Evolutionary conservation across 73 alveolate genomes (phyloP).

Genomic region (Paramecium sonneborni): DNA sequence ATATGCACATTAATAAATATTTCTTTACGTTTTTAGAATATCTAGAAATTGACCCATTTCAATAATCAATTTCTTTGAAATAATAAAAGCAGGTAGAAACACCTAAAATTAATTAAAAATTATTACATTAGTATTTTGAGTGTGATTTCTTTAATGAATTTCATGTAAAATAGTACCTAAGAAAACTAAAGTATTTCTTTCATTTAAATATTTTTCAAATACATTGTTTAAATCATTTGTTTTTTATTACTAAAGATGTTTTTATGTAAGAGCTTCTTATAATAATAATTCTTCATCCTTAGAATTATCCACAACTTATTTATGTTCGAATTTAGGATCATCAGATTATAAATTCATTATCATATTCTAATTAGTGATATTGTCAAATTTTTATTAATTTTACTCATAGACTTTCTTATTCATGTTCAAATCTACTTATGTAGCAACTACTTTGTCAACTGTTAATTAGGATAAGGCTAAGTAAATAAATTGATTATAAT

Average conservation of each 20-base stretch:
- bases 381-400: background rate
- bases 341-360: background rate
- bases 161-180: conserved; percentile 22
- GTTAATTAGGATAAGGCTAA: conserved; percentile 10
- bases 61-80: conserved; percentile 2
- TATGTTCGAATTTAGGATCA: background rate
- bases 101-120: background rate
- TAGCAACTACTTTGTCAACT: background rate
- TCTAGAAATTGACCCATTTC: background rate
- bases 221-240: background rate
- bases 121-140: conserved; percentile 13
- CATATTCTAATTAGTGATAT: background rate
- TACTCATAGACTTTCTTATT: conserved; percentile 25
- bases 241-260: background rate
- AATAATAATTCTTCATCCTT: background rate
- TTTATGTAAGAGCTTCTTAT: background rate
- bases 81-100: conserved; percentile 26
- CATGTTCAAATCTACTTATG: conserved; percentile 6
- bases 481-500: background rate
- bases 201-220: background rate
- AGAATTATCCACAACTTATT: background rate
- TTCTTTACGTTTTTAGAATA: background rate
- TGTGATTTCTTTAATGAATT: background rate
- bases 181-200: conserved; percentile 25
- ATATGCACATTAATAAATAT: background rate